Base-by-base conservation (phyloP, 352 stramenopile genomes). In the Halophytophthora polymorphica region DNA sequence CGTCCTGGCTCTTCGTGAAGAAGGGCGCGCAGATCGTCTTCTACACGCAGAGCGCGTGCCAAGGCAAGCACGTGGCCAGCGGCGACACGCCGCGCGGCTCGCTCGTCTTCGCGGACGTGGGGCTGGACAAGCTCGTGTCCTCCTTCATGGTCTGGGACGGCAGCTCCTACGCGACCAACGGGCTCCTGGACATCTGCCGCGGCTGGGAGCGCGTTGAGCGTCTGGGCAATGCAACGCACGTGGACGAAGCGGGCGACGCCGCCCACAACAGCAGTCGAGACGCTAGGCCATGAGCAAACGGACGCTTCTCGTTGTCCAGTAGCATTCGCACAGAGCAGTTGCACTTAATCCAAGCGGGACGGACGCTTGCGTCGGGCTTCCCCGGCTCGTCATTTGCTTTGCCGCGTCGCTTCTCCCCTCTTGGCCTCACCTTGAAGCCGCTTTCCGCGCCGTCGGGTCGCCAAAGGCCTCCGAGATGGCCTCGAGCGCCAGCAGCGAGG, bases 381-480 rank as follows among this genome's bases (percentile, higher is more conserved):
- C n/a, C n/a, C n/a, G n/a, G n/a, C n/a, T n/a, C n/a, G n/a, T n/a
- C n/a, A n/a, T n/a, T n/a, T n/a, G n/a, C n/a, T n/a, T n/a, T n/a
- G n/a, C n/a, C n/a, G n/a, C n/a, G n/a, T n/a, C n/a, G n/a, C n/a
- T n/a, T n/a, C n/a, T n/a, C 25, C 25, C 25, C 8, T 31, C 25
- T 31, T 31, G 25, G 4, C 25, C 25, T 31, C 25, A 31, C 8
- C 25, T 31, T 6, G 40, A 50, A 3, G 50, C 8, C 1, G 45
- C 25, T 31, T 31, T 31, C 4, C 25, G n/a, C 14, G 46, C 38
- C 18, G 42, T 36, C 21, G 58, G 58, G 22, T 61, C 54, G 11
- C 53, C 56, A 21, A 89, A 86, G 13, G 78, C 78, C 31, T 85
- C 77, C 22, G 78, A 89, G 33, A 89, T 87, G 4, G 78, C 78